Conservation (phyloP, 225 moss, liverwort and hornwort genomes). For the Straminergon stramineum region DNA sequence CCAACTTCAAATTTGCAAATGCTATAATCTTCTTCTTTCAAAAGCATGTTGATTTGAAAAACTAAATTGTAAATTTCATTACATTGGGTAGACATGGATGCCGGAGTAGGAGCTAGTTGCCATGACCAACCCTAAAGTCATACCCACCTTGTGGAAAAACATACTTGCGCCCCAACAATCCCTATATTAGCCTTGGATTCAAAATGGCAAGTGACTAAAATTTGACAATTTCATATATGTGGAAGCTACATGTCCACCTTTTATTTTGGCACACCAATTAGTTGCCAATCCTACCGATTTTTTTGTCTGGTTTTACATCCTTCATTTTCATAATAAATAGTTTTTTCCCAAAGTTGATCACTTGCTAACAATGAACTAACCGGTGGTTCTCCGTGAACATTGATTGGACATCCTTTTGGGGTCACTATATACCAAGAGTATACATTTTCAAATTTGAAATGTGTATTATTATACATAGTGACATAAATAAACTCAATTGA, state of each 20-base stretch:
- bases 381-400: fast-evolving
- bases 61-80: too few relatives aligned
- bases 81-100: fast-evolving
- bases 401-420: background rate
- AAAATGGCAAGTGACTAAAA: background rate
- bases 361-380: too few relatives aligned
- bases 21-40: background rate
- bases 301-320: background rate
- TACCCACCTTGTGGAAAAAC: background rate
- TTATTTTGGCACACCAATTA: background rate
- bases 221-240: background rate
- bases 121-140: background rate
- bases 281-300: background rate
- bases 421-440: fast-evolving
- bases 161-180: fast-evolving
- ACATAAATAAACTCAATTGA: background rate
- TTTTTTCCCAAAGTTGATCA: background rate
- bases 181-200: fast-evolving
- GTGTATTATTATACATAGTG: background rate
- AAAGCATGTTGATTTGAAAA: too few relatives aligned
- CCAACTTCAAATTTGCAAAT: background rate
- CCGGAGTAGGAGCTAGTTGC: fast-evolving
- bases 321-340: background rate
- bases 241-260: background rate
- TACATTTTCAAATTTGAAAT: background rate